These are phyloP conservation scores for Pulveroboletus sp. DNA, from an alignment of 768 basidiomycete species.

Conservation along the genomic window DNA sequence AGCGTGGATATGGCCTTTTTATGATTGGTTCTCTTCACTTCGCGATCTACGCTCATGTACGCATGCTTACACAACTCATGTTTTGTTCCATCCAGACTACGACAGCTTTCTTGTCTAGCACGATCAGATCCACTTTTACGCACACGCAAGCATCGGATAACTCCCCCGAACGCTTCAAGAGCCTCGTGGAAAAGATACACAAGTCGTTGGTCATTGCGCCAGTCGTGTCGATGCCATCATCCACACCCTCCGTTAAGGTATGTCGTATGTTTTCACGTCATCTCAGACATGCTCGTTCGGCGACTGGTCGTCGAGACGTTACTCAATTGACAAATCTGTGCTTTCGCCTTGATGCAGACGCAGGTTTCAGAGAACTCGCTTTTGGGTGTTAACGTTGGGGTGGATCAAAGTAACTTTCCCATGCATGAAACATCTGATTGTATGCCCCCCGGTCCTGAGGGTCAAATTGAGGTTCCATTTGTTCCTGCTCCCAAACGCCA, in stretches of 20 bases:
- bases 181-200: slow-evolving; percentile 63
- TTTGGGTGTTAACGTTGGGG: not conserved
- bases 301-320: not conserved
- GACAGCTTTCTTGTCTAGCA: not conserved
- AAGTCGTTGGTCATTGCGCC: slow-evolving; percentile 59
- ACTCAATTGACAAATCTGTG: slow-evolving; percentile 1
- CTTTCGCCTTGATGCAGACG: slow-evolving; percentile 5
- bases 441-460: slow-evolving; percentile 31
- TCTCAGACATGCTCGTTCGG: not conserved
- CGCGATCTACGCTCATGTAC: not conserved
- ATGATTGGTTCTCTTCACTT: slow-evolving; percentile 8
- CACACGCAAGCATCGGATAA: slow-evolving; percentile 1
- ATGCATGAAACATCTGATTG: slow-evolving; percentile 5
- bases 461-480: slow-evolving; percentile 71
- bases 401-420: not conserved
- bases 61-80: slow-evolving; percentile 13
- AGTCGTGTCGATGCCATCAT: slow-evolving; percentile 35
- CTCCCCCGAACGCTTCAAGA: slow-evolving; percentile 38
- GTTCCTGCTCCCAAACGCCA: slow-evolving; percentile 62
- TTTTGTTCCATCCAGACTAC: slow-evolving; percentile 6
- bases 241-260: slow-evolving; percentile 10
- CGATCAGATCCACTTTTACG: slow-evolving; percentile 10
- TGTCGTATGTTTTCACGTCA: slow-evolving; percentile 4
- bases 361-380: slow-evolving; percentile 2
- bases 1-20: slow-evolving; percentile 9